Conservation (phyloP, 495 filamentous ascomycete genomes). For the Penicillium nucicola region DNA sequence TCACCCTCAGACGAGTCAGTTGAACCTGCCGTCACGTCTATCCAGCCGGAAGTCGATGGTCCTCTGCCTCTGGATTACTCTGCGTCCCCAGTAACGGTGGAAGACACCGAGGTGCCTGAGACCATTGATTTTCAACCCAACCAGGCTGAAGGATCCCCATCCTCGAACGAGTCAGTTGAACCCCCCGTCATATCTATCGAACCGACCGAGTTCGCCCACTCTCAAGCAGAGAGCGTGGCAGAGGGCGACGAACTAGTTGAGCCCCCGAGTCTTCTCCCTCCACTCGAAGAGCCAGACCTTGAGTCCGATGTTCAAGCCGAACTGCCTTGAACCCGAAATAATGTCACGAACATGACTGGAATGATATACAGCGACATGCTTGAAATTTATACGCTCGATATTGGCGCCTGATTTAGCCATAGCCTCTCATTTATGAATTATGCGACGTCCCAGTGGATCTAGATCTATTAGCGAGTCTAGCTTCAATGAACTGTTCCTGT, state of each 20-base stretch:
- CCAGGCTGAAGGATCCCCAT: neutral
- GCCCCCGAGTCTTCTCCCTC: neutral
- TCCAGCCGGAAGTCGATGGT: too few relatives aligned
- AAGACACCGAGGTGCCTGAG: neutral
- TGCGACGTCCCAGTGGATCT: neutral
- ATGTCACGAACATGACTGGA: slow-evolving; percentile 18
- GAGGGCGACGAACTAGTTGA: neutral
- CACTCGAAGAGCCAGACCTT: neutral
- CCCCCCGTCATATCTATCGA: neutral
- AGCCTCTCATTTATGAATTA: neutral
- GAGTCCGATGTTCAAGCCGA: neutral
- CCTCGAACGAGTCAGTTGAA: neutral
- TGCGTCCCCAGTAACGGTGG: neutral
- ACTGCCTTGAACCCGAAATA: neutral
- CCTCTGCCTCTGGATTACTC: too few relatives aligned
- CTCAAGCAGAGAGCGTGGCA: neutral
- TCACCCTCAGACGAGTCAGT: neutral
- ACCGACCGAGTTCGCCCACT: neutral
- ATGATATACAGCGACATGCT: slow-evolving; percentile 20
- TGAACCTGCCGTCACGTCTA: neutral
- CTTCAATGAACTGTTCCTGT: neutral
- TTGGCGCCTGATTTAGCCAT: slow-evolving; percentile 1
- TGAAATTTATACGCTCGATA: neutral
- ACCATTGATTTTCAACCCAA: neutral
- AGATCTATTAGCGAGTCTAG: neutral